Evolutionary conservation across 2,329 filamentous ascomycete species (phyloP).

Genomic region (Macrophomina phaseolina): DNA sequence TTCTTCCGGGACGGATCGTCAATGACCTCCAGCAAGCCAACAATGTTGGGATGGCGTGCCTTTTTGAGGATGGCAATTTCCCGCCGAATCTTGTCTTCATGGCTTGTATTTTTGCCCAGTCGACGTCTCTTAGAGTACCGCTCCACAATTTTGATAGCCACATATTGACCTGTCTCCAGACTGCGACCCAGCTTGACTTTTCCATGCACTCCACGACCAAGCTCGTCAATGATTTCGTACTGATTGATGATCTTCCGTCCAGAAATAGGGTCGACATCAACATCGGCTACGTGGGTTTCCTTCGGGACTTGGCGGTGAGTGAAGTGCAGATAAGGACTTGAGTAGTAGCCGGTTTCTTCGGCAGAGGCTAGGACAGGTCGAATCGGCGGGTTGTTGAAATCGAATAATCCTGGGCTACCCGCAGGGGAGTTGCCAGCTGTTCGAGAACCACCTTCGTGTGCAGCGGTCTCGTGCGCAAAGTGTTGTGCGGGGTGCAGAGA

Average conservation of each 20-base stretch:
- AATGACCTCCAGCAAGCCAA: constrained; percentile 93
- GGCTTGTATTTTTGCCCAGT: constrained; percentile 75
- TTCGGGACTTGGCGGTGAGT: constrained; percentile 57
- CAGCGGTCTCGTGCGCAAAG: constrained; percentile 39
- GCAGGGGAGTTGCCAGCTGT: constrained; percentile 55
- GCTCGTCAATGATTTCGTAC: constrained; percentile 95
- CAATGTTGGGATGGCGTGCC: constrained; percentile 95
- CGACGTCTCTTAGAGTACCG: constrained; percentile 92
- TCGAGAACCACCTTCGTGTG: constrained; percentile 45
- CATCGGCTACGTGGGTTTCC: constrained; percentile 83
- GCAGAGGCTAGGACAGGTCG: constrained; percentile 38
- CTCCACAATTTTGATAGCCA: constrained; percentile 98
- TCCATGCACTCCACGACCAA: constrained; percentile 93
- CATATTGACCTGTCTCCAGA: constrained; percentile 73
- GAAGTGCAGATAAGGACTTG: constrained; percentile 57
- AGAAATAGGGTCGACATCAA: constrained; percentile 86
- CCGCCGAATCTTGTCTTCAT: constrained; percentile 84
- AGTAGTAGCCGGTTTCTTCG: constrained; percentile 50
- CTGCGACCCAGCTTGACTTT: constrained; percentile 96
- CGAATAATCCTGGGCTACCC: constrained; percentile 56
- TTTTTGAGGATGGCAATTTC: constrained; percentile 99
- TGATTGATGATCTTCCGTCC: constrained; percentile 97
- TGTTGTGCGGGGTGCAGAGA: constrained; percentile 48
- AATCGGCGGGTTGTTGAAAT: constrained; percentile 37
- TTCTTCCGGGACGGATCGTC: constrained; percentile 96